Evolutionary conservation across 1,284 basidiomycete species (phyloP), one percentile per base, ranked within the genome.

Genomic region (Sporisorium reilianum): DNA sequence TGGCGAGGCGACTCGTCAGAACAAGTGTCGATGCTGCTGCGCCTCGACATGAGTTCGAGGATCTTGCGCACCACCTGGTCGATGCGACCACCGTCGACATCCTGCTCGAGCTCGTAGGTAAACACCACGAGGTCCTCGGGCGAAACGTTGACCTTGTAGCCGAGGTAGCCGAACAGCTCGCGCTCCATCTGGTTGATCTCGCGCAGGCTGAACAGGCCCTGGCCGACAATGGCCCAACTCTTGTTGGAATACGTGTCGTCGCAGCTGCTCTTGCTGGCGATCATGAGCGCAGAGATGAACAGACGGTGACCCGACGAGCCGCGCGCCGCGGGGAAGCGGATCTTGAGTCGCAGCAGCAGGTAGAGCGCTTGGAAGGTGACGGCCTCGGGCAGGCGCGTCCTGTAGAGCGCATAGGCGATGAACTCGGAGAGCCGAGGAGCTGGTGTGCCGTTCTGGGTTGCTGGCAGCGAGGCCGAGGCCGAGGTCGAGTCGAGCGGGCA

Each of bases 161-260:
- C 83, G 26, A 84, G 77, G 58, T 83, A 84, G n/a, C 77, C 80
- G 36, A 85, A 83, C 28, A 85, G 74, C 64, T 85, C 84, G 36
- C 84, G 79, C 67, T 85, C 84, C 81, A 85, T 84, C 64, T 84
- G 83, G 65, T 85, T 85, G 56, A 85, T 73, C 63, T 85, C 84
- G 34, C 78, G 78, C 25, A 84, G 62, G 45, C 71, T 75, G 58
- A 85, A 84, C 44, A 85, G 68, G 22, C 81, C 81, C 52, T 85
- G 84, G 23, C 83, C 78, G 44, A 84, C 84, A 46, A 85, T 83
- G 55, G 81, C 77, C 84, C 84, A 85, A 63, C 77, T 80, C 73
- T 84, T 84, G 79, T 85, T 85, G 16, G 76, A 80, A 74, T 84
- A 85, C 34, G 80, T 79, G 59, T 85, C 84, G 66, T 85, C 84